Evolutionary conservation across 768 basidiomycete species (phyloP), one percentile per base, ranked within the genome.

Genomic region (Rhizopogon roseolus): DNA sequence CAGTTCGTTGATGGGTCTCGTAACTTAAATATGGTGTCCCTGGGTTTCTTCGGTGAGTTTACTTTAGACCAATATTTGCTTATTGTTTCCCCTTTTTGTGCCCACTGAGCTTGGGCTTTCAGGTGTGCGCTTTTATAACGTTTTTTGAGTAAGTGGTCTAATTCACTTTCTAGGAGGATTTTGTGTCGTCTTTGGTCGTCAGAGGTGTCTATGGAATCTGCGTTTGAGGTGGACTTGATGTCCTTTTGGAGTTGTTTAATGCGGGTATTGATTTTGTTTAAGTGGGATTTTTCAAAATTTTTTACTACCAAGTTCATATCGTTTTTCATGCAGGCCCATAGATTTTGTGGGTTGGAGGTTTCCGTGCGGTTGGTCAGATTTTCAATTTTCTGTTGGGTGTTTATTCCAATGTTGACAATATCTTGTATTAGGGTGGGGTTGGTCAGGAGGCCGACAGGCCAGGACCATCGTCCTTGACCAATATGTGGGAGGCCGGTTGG

Each of bases 21-120:
- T 0, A 71, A 57, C 0, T 57, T 41, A 0, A 39, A 32, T 3
- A 71, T 67, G 0, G 54, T 44, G 10, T 70, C 63, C n/a, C 60
- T n/a, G 0, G 62, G 64, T 11, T 50, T 28, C 0, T 36, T 36
- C 0, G 40, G 36, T 19, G 54, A 60, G 16, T 62, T 56, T 0
- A 56, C 5, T 1, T 49, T 22, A 0, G 57, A 40, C 65, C 66
- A 67, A 53, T 60, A 64, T 25, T 61, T 64, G 1, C 41, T 59
- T 0, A 64, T 54, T 0, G 53, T 62, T 49, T 63, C 60, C 1
- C 56, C 54, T 34, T 63, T 40, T 0, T n/a, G 2, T 1, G 42
- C 44, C 5, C 49, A 40, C 19, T 27, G 19, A 2, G 53, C 45
- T 29, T 53, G 54, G 0, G 37, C 37, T 1, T 5, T 10, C 5